Conservation (phyloP, 768 basidiomycete genomes). For the Russula olivacea region DNA sequence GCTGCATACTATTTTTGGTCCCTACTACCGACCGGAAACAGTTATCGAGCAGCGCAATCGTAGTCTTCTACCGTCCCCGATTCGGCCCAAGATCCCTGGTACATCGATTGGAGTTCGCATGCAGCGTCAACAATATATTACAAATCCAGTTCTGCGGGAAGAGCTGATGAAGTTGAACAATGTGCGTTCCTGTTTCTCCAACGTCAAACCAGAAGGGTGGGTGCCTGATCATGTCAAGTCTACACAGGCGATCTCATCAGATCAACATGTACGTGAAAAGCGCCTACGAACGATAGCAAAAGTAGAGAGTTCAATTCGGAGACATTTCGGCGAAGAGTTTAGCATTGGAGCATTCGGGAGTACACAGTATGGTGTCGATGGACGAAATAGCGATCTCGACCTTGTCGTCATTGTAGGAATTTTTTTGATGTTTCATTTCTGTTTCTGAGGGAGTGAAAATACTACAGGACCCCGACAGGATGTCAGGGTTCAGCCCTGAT, state of each 20-base stretch:
- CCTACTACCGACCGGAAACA: constrained; percentile 12
- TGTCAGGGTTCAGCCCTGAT: constrained; percentile 31
- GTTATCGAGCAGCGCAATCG: constrained; percentile 6
- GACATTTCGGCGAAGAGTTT: constrained; percentile 33
- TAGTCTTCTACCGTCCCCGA: not conserved
- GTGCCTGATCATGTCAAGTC: not conserved
- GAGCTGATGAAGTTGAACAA: constrained; percentile 13
- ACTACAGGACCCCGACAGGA: constrained; percentile 32
- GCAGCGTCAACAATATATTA: constrained; percentile 2
- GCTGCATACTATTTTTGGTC: constrained; percentile 18
- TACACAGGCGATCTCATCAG: not conserved
- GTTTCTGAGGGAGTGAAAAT: not conserved
- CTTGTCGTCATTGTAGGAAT: constrained; percentile 44
- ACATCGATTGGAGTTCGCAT: not conserved
- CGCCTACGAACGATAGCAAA: constrained; percentile 16
- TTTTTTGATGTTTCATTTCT: not conserved
- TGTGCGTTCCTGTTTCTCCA: not conserved
- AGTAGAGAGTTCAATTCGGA: constrained; percentile 11
- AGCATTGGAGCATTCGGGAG: constrained; percentile 44
- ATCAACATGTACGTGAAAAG: constrained; percentile 1
- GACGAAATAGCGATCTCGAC: constrained; percentile 44
- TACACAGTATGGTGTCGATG: constrained; percentile 42
- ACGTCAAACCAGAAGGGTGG: not conserved
- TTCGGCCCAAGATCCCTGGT: not conserved
- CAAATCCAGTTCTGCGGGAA: not conserved